A percentile compares a stretch with the other conserved stretches of the same genome.
These are phyloP conservation scores for Madurella mycetomatis DNA, from an alignment of 2,329 filamentous ascomycete species.

Conservation along the genomic window DNA sequence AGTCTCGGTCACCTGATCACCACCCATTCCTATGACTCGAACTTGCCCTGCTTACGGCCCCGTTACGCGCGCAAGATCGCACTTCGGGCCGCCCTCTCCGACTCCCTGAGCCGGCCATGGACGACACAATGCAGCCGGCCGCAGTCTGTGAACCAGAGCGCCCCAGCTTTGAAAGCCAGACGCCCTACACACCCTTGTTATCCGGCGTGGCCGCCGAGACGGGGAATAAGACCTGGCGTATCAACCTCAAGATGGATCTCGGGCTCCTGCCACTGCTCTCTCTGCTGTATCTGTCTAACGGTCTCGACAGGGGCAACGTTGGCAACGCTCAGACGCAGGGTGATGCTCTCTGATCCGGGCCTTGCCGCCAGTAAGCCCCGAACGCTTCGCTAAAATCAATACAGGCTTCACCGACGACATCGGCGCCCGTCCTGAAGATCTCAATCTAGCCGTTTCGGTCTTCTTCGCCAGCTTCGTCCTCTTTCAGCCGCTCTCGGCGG, in stretches of 20 bases:
- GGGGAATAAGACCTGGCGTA: slow-evolving; percentile 7
- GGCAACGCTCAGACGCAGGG: slow-evolving; percentile 39
- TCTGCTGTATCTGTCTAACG: slow-evolving; percentile 39
- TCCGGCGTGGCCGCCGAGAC: neutral
- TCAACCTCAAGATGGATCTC: slow-evolving; percentile 36
- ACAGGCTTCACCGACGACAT: slow-evolving; percentile 49
- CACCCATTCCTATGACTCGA: too few relatives aligned
- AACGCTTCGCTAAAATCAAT: neutral
- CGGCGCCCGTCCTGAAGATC: slow-evolving; percentile 45
- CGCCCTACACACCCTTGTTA: neutral
- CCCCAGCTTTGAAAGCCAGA: neutral
- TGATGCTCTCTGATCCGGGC: slow-evolving; percentile 9
- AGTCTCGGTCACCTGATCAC: too few relatives aligned
- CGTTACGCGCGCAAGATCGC: too few relatives aligned
- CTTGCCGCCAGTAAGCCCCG: neutral
- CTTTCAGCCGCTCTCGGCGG: slow-evolving; percentile 51
- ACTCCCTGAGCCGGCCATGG: too few relatives aligned
- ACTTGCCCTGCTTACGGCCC: too few relatives aligned
- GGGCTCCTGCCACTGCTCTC: slow-evolving; percentile 37
- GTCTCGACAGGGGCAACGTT: slow-evolving; percentile 38
- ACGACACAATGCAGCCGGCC: too few relatives aligned
- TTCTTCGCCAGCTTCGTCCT: slow-evolving; percentile 58
- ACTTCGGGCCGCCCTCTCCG: too few relatives aligned
- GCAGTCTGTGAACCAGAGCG: neutral
- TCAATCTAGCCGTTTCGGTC: slow-evolving; percentile 52